phyloP scores from a whole-genome alignment of 768 basidiomycete species.

The Leccinum olivaceopallidum region DNA sequence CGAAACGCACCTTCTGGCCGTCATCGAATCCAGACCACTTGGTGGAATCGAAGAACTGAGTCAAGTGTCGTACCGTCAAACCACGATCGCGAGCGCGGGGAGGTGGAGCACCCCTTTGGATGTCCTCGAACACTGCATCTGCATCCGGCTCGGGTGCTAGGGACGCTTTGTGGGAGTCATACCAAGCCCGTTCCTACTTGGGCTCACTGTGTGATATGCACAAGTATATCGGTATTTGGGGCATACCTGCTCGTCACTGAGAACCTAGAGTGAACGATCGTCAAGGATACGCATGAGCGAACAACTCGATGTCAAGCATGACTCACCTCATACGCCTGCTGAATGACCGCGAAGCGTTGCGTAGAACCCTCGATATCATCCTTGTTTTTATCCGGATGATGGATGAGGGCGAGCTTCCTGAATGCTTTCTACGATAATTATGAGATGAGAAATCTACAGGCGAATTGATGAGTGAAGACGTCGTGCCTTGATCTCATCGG shows the following conservation, averaged over 20 bases:
- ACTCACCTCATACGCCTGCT: conserved; percentile 93
- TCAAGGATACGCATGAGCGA: not conserved
- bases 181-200: conserved; percentile 96
- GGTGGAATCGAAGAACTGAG: conserved; percentile 78
- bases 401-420: conserved; percentile 77
- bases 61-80: conserved; percentile 75
- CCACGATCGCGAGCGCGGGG: conserved; percentile 66
- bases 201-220: conserved; percentile 14
- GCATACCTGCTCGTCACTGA: conserved; percentile 92
- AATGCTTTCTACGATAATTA: conserved; percentile 64
- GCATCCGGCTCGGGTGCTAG: conserved; percentile 82
- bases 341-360: conserved; percentile 80
- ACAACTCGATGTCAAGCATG: not conserved
- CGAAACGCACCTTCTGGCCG: conserved; percentile 49
- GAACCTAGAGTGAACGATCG: conserved; percentile 66
- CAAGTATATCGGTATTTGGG: conserved; percentile 2
- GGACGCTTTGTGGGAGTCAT: conserved; percentile 88
- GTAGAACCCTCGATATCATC: conserved; percentile 85
- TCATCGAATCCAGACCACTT: conserved; percentile 70
- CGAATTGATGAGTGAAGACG: conserved; percentile 5
- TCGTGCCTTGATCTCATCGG: conserved; percentile 85
- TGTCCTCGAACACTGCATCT: conserved; percentile 81
- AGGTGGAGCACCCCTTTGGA: conserved; percentile 65
- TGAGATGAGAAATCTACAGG: conserved; percentile 5
- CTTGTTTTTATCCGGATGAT: conserved; percentile 89